Base-by-base conservation (phyloP, 2,329 filamentous ascomycete genomes). In the Didymella glomerata region DNA sequence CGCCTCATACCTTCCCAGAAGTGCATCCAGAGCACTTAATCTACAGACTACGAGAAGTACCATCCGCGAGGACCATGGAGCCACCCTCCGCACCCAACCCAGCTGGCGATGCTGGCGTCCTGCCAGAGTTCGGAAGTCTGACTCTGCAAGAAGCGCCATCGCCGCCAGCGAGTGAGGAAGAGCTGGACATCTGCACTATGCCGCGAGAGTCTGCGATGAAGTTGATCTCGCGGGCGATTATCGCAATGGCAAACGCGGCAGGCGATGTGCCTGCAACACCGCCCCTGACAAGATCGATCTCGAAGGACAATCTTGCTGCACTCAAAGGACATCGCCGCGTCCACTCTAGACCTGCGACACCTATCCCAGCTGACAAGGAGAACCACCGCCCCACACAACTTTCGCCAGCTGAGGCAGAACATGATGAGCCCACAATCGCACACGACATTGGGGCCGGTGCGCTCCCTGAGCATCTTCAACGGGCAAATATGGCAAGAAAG, bases 251-350 rank as follows among this genome's bases (percentile, higher is more conserved):
- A 27, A 84, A 85, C 63, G 82, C 89, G 58, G 91, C 90, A 1
- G 90, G 91, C 71, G 91, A 96, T 70, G 83, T 95, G 13, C 91
- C 91, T 22, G 90, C 90, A 16, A 95, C 89, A n/a, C 91, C 90
- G 54, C 89, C 90, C 5, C 84, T 88, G 2, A 84, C 83, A 52
- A 84, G 83, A 24, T 86, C 86, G 0, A 84, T 83, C 2, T 84
- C 88, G n/a, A 73, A 69, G 38, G 75, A 77, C 48, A 74, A 72
- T 55, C 55, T 67, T 20, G 49, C 63, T 14, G 56, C 60, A 48
- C 28, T 60, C 30, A 64, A 58, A 50, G 68, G 71, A 48, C 77
- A 77, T 51, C 67, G 71, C 62, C 64, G 76, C 62, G 66, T 75
- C 68, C 65, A 67, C 68, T 72, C 78, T 65, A 70, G 78, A 64